Evolutionary conservation across 495 filamentous ascomycete genomes (phyloP).

Genomic region (Lasiosphaeria hispida): DNA sequence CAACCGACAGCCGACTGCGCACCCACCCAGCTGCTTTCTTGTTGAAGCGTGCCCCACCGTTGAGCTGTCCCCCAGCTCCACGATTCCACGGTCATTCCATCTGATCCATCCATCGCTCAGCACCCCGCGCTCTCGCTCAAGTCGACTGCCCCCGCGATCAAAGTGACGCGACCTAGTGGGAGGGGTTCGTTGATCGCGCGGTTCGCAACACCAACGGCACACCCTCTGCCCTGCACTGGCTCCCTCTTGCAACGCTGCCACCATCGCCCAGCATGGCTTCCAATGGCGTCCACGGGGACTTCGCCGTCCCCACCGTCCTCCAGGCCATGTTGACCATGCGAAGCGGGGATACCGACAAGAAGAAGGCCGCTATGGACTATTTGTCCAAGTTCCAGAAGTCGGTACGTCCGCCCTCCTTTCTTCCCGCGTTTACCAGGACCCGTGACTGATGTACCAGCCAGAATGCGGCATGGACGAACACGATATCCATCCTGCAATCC

Average conservation of each 20-base stretch:
- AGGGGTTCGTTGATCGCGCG: too few species aligned
- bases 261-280: constrained; percentile 58
- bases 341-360: constrained; percentile 76
- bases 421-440: not conserved
- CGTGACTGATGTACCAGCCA: constrained; percentile 31
- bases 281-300: constrained; percentile 63
- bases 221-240: not conserved
- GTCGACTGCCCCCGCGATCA: too few species aligned
- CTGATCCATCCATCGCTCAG: too few species aligned
- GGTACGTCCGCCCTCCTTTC: constrained; percentile 53
- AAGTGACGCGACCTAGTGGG: too few species aligned
- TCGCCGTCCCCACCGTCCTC: constrained; percentile 70
- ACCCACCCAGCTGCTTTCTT: too few species aligned
- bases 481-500: constrained; percentile 79
- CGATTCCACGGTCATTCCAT: too few species aligned
- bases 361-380: constrained; percentile 84
- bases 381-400: constrained; percentile 98
- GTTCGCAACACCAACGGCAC: too few species aligned
- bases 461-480: constrained; percentile 87
- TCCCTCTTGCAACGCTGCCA: not conserved
- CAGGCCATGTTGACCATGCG: constrained; percentile 89
- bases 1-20: too few species aligned
- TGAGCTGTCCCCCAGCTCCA: too few species aligned
- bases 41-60: too few species aligned
- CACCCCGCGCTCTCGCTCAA: too few species aligned